phyloP scores from a whole-genome alignment of 768 basidiomycete species.

The Crepidotus variabilis region DNA sequence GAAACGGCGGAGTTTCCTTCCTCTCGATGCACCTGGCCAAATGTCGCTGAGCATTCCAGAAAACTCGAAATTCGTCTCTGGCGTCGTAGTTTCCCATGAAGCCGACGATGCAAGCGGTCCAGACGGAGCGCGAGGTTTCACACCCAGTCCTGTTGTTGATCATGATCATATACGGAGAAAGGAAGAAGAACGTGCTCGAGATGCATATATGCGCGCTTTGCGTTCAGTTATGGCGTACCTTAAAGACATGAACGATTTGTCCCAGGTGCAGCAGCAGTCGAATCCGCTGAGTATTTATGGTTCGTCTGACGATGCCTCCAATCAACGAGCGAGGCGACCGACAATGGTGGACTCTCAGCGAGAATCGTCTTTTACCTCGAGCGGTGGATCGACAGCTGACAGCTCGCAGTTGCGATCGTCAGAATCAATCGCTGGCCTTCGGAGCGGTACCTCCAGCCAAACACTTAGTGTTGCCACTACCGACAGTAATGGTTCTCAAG shows the following conservation, averaged over 20 bases:
- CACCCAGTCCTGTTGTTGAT: conserved; percentile 42
- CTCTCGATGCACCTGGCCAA: conserved; percentile 62
- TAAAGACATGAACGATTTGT: conserved; percentile 91
- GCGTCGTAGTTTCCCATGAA: conserved; percentile 36
- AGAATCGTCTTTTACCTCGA: conserved; percentile 52
- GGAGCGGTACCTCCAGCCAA: conserved; percentile 57
- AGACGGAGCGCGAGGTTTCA: conserved; percentile 27
- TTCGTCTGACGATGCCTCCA: conserved; percentile 38
- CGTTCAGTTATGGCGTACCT: conserved; percentile 95
- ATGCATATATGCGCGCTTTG: conserved; percentile 75
- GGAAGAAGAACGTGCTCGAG: conserved; percentile 69
- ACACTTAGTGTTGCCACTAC: conserved; percentile 75
- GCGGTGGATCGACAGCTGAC: conserved; percentile 43
- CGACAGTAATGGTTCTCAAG: conserved; percentile 68
- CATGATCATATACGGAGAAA: conserved; percentile 51
- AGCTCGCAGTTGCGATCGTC: conserved; percentile 57
- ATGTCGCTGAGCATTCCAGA: conserved; percentile 57
- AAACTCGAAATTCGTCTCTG: conserved; percentile 56
- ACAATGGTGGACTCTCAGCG: conserved; percentile 60
- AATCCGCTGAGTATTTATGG: conserved; percentile 59
- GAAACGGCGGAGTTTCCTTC: conserved; percentile 87
- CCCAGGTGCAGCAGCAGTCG: conserved; percentile 63
- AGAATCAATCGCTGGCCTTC: conserved; percentile 58
- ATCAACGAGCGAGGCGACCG: conserved; percentile 57
- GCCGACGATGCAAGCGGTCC: conserved; percentile 26